Evolutionary conservation across 495 filamentous ascomycete genomes (phyloP).

Genomic region (Hypoxylon trugodes): DNA sequence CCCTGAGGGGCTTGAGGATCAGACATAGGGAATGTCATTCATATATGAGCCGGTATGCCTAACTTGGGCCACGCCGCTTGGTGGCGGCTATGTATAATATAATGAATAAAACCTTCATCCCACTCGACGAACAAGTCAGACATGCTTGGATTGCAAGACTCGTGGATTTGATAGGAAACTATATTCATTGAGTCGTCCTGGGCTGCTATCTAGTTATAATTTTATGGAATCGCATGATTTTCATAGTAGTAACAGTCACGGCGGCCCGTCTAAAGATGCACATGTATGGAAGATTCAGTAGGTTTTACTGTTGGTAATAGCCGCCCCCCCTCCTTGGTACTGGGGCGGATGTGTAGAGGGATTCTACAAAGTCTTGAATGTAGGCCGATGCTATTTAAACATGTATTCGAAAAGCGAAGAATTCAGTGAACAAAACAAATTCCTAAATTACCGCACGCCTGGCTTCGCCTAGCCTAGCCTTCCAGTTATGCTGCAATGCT

Average conservation of each 20-base stretch:
- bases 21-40: constrained; percentile 8
- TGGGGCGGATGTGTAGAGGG: too few relatives aligned
- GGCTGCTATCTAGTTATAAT: neutral
- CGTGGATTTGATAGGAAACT: too few relatives aligned
- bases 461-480: constrained; percentile 13
- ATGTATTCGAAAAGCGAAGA: neutral
- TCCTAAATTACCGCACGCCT: constrained; percentile 25
- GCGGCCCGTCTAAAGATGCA: too few relatives aligned
- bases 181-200: too few relatives aligned
- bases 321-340: too few relatives aligned
- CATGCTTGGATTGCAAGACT: too few relatives aligned
- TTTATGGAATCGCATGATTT: neutral
- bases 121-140: constrained; percentile 1
- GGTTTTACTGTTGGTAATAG: too few relatives aligned
- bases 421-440: neutral
- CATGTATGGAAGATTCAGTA: too few relatives aligned
- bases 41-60: neutral
- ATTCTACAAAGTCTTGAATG: too few relatives aligned
- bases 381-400: neutral
- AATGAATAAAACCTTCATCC: constrained; percentile 26
- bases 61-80: neutral
- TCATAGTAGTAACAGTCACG: neutral
- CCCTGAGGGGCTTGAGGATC: neutral
- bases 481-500: constrained; percentile 7
- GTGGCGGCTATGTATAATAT: constrained; percentile 19